Conservation (phyloP, 2,329 filamentous ascomycete species). For the Emericellopsis cladophorae region DNA sequence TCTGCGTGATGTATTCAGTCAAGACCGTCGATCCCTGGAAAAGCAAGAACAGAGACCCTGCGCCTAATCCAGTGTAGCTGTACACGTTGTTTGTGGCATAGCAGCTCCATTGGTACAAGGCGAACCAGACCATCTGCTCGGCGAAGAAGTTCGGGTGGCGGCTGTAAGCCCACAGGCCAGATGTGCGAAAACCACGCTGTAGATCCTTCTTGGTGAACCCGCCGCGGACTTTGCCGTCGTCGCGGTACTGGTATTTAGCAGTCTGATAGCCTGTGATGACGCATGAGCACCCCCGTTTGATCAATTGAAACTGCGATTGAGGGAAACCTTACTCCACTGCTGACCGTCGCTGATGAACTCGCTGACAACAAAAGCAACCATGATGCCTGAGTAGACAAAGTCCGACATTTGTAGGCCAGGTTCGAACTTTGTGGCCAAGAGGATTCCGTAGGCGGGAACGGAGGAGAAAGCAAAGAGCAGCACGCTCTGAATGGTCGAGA, state of each 20-base stretch:
- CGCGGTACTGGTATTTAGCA: constrained; percentile 66
- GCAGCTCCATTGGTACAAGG: constrained; percentile 80
- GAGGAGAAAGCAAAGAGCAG: constrained; percentile 68
- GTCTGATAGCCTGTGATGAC: constrained; percentile 53
- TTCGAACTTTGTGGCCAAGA: constrained; percentile 58
- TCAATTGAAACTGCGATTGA: background rate
- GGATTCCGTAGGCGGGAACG: constrained; percentile 67
- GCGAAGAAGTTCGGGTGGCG: constrained; percentile 92
- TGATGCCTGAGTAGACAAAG: constrained; percentile 29
- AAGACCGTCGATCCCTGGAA: constrained; percentile 86
- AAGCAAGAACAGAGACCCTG: constrained; percentile 57
- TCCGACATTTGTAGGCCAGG: constrained; percentile 31
- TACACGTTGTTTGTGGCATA: constrained; percentile 56
- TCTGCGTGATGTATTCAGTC: constrained; percentile 67
- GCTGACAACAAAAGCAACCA: constrained; percentile 39
- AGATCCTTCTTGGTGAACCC: constrained; percentile 61
- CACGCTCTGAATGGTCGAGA: constrained; percentile 70
- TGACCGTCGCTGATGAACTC: constrained; percentile 85
- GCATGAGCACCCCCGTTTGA: background rate
- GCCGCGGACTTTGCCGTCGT: constrained; percentile 56
- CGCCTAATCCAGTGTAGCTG: constrained; percentile 69
- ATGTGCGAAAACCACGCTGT: constrained; percentile 78
- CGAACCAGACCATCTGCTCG: constrained; percentile 83
- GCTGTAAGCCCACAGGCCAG: constrained; percentile 76
- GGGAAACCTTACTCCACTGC: constrained; percentile 58